These are phyloP conservation scores for Annulohypoxylon nitens DNA, from an alignment of 495 filamentous ascomycete genomes.

Conservation along the genomic window DNA sequence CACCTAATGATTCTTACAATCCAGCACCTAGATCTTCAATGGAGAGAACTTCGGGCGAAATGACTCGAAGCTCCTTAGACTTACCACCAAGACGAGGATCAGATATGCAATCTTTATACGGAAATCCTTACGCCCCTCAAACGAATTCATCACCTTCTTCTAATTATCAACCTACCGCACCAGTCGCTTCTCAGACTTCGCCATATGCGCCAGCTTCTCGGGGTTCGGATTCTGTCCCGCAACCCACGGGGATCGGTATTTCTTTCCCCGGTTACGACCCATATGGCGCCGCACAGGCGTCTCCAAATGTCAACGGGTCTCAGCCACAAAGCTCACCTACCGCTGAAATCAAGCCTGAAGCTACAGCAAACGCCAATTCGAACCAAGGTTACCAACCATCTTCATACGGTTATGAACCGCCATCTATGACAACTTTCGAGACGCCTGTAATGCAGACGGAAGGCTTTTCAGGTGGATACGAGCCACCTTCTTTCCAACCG, in stretches of 20 bases:
- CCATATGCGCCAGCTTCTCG: conserved; percentile 45
- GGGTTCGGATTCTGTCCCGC: conserved; percentile 38
- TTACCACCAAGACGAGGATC: conserved; percentile 56
- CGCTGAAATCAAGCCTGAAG: conserved; percentile 20
- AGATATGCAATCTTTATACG: conserved; percentile 55
- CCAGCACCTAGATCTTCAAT: conserved; percentile 56
- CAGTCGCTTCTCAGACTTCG: conserved; percentile 38
- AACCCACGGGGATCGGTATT: conserved; percentile 38
- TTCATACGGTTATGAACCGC: conserved; percentile 60
- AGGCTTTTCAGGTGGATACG: conserved; percentile 55
- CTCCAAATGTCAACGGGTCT: conserved; percentile 28
- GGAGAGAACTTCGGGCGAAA: conserved; percentile 60
- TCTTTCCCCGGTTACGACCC: conserved; percentile 50
- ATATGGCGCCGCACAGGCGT: conserved; percentile 36
- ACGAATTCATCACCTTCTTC: conserved; percentile 44
- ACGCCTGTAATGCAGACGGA: conserved; percentile 52
- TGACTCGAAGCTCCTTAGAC: conserved; percentile 60
- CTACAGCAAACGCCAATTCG: conserved; percentile 14
- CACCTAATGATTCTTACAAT: conserved; percentile 57
- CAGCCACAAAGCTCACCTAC: conserved; percentile 24
- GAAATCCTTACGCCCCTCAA: conserved; percentile 51
- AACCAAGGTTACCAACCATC: conserved; percentile 55
- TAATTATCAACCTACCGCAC: conserved; percentile 50
- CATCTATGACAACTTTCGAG: conserved; percentile 53
- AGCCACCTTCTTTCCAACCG: conserved; percentile 65